A percentile compares a stretch with the other conserved stretches of the same genome.
Conservation (phyloP, 2,329 filamentous ascomycete genomes). For the Fusarium verticillioides region DNA sequence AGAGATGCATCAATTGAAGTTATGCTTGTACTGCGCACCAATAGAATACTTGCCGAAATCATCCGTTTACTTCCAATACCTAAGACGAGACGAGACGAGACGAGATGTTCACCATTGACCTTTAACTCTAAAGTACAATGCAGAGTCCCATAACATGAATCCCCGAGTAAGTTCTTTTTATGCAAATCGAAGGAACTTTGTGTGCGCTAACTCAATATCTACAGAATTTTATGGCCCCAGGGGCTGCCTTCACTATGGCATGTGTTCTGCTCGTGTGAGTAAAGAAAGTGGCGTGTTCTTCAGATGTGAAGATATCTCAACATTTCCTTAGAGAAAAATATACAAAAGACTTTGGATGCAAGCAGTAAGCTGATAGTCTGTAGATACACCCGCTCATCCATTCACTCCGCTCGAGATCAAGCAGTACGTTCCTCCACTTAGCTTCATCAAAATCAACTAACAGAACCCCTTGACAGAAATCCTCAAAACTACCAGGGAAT, state of each 20-base stretch:
- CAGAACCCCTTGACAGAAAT: constrained; percentile 1
- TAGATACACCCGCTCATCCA: constrained; percentile 57
- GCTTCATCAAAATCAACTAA: constrained; percentile 1
- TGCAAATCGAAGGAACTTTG: rapidly evolving
- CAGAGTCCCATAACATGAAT: constrained; percentile 37
- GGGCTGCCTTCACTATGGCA: constrained; percentile 66
- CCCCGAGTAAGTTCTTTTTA: constrained; percentile 39
- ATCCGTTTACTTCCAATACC: background rate
- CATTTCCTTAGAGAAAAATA: background rate
- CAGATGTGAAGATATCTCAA: background rate
- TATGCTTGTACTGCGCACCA: constrained; percentile 35
- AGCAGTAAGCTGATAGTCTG: background rate
- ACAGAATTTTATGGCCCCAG: constrained; percentile 60
- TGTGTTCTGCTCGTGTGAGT: constrained; percentile 60
- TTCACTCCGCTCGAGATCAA: constrained; percentile 52
- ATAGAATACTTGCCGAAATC: constrained; percentile 11
- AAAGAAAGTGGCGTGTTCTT: constrained; percentile 33
- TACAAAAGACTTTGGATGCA: no score
- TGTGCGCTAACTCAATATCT: constrained; percentile 14
- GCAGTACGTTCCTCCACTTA: constrained; percentile 26
- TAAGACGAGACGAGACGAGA: constrained; percentile 2
- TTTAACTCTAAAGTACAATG: background rate
- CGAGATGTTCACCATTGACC: background rate
- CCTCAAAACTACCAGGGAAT: constrained; percentile 27
- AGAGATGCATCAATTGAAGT: constrained; percentile 45